Evolutionary conservation across 768 basidiomycete species (phyloP), one percentile per base, ranked within the genome.

Genomic region (Auriscalpium microsporum): DNA sequence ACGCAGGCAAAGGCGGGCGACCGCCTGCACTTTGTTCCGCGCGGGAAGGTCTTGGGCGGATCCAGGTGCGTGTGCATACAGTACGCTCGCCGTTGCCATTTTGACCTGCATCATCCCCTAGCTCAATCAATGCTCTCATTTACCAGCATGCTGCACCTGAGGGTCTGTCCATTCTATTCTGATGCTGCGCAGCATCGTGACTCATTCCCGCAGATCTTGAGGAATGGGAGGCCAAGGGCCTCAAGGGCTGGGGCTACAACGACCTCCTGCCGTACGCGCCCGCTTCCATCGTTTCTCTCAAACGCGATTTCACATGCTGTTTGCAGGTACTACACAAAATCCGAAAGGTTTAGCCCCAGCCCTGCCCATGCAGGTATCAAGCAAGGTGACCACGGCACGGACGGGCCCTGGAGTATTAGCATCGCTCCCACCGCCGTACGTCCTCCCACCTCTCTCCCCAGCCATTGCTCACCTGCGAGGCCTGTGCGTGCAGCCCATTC

Each of bases 191-290:
- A 34, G 28, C 2, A 28, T 5, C 28, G 4, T 28, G 28, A 14
- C 33, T 10, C 10, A 9, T 46, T 35, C 10, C 14, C 1, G 35
- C 40, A 54, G 62, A 63, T 38, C 62, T 57, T n/a, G 58, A 63
- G 5, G 59, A 64, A 42, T 63, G 63, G 63, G 63, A 55, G 21
- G 52, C 58, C 42, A 38, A 63, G 9, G 62, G 62, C 13, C 59
- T 63, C 6, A 52, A 57, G 13, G 63, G 63, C 17, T 64, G 63
- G 63, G 23, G 59, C n/a, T 64, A 64, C 48, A 47, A 61, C 17
- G 59, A 58, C 36, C 44, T 64, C 23, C 45, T 52, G 38, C 63
- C 62, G 57, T 60, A 35, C 53, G 59, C 38, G 28, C 34, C 13
- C 17, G 10, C n/a, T 17, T 7, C 17, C 48, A 13, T 28, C 38